Evolutionary conservation across 371 early-diverging fungal species (phyloP), one percentile per base, ranked within the genome.

Genomic region (Lichtheimia corymbifera): DNA sequence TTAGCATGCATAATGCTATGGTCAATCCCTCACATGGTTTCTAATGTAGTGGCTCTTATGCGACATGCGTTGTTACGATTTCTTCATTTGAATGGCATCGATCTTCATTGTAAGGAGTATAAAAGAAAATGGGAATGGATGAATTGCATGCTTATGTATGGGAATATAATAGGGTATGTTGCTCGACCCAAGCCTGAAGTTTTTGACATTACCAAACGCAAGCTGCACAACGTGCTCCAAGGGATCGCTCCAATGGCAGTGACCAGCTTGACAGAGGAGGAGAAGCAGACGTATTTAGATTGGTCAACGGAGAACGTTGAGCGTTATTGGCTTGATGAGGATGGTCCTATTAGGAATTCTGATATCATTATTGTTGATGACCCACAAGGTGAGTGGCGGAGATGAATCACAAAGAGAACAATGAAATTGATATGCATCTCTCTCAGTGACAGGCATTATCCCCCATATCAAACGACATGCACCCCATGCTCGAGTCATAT

Each of bases 151-250:
- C 35, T 9, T 35, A 11, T 7, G 4, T 30, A 30, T 5, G 35
- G 35, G 11, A 11, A 35, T 35, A 28, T 28, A 15, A 15, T 43
- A 81, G 81, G 88, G 89, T 87, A 77, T 65, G 91, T 91, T 30
- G 81, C 86, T 59, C 83, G 89, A 58, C 92, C 92, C 50, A 88
- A 88, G 61, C 90, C 91, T 6, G 88, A 87, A 59, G 86, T 93
- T 5, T 91, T 90, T 72, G 85, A 87, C 58, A 90, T 91, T 47
- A 93, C 93, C 59, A 93, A 93, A 69, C 79, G 87, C 70, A 92
- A 93, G 68, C 88, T 93, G 70, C 95, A 95, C 70, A 95, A 95
- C 71, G 85, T 93, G 1, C 79, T 93, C 53, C 95, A 95, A 79
- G 92, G 92, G 50, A 93, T 93, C 13, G 88, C 92, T 14, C 63